phyloP scores from a whole-genome alignment of 2,329 filamentous ascomycete genomes.

The Alternaria solani region DNA sequence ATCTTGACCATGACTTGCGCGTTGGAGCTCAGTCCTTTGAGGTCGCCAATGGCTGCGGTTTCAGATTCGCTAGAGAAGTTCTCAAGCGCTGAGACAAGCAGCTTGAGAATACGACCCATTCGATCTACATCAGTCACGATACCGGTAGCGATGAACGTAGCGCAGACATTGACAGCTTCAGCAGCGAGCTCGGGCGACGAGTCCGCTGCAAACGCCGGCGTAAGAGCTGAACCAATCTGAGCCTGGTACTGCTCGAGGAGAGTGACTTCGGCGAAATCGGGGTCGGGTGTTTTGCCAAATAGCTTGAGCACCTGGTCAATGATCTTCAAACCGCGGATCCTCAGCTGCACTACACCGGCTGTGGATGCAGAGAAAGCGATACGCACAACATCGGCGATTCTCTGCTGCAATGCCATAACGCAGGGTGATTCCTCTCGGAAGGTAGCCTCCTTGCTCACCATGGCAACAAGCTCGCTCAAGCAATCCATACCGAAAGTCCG shows the following conservation, averaged over 20 bases:
- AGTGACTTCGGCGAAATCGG: conserved; percentile 96
- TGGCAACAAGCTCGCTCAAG: conserved; percentile 79
- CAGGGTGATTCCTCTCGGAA: conserved; percentile 80
- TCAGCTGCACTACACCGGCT: conserved; percentile 85
- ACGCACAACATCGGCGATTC: conserved; percentile 89
- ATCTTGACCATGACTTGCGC: conserved; percentile 99
- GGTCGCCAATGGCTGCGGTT: conserved; percentile 86
- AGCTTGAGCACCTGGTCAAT: conserved; percentile 91
- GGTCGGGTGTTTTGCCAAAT: conserved; percentile 94
- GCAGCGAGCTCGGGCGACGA: conserved; percentile 95
- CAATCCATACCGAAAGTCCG: conserved; percentile 92
- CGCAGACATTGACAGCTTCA: conserved; percentile 95
- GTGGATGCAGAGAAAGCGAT: conserved; percentile 98
- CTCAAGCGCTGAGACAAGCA: conserved; percentile 87
- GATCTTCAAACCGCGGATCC: conserved; percentile 91
- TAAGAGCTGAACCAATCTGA: conserved; percentile 95
- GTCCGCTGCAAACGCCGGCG: conserved; percentile 93
- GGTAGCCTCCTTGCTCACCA: conserved; percentile 80
- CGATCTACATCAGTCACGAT: conserved; percentile 97
- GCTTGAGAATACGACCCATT: conserved; percentile 98
- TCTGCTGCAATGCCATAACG: conserved; percentile 79
- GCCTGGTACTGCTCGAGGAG: conserved; percentile 97
- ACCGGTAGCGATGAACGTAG: conserved; percentile 95
- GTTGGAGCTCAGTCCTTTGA: conserved; percentile 92
- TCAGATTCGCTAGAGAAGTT: conserved; percentile 87